phyloP scores from a whole-genome alignment of 2,329 filamentous ascomycete species.

The Polychaeton citri region DNA sequence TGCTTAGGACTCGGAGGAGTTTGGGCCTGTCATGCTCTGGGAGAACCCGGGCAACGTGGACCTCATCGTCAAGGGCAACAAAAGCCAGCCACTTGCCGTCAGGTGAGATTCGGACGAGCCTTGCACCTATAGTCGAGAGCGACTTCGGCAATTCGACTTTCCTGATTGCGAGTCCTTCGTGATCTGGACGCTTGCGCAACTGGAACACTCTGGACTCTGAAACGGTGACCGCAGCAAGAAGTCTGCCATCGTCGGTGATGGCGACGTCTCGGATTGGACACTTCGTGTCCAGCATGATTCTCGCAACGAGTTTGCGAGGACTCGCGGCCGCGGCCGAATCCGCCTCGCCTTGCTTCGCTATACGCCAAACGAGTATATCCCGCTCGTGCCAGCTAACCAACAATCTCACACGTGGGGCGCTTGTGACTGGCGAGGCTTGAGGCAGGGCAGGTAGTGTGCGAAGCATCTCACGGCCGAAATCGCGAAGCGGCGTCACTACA shows the following conservation, averaged over 20 bases:
- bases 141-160: conserved; percentile 52
- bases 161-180: conserved; percentile 47
- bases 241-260: conserved; percentile 62
- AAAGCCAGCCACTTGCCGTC: conserved; percentile 57
- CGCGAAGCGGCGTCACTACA: conserved; percentile 65
- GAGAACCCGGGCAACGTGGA: conserved; percentile 35
- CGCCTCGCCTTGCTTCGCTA: conserved; percentile 28
- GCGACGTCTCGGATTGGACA: conserved; percentile 62
- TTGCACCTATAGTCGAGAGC: conserved; percentile 51
- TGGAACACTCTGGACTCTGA: conserved; percentile 19
- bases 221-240: conserved; percentile 50
- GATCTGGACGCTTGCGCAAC: conserved; percentile 10
- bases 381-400: conserved; percentile 88
- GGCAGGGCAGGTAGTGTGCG: conserved; percentile 72
- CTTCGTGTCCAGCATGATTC: conserved; percentile 29
- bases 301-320: conserved; percentile 19
- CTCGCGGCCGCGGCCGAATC: conserved; percentile 9
- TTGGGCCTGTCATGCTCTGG: conserved; percentile 27
- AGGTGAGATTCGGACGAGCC: conserved; percentile 54
- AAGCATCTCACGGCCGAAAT: conserved; percentile 68
- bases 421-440: conserved; percentile 59
- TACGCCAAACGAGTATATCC: conserved; percentile 71
- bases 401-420: conserved; percentile 59
- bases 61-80: conserved; percentile 30
- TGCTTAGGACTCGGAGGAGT: conserved; percentile 23